Percentiles rank a stretch among this genome's conserved stretches.
Evolutionary conservation across 768 basidiomycete genomes (phyloP).

Genomic region (Termitomyces sp.): DNA sequence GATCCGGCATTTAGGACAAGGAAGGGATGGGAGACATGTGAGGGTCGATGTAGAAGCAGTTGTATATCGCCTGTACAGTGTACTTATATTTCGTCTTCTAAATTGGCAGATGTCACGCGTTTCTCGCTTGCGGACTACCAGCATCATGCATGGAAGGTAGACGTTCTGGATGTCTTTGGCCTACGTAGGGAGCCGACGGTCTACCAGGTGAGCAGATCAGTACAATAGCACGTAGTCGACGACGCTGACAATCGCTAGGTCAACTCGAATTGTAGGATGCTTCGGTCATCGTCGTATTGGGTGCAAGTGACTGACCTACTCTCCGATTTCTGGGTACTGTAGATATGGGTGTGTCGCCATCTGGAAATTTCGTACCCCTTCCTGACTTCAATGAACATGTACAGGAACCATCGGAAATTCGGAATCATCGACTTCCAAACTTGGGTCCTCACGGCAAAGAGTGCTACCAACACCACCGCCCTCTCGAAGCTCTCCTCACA

Average conservation of each 20-base stretch:
- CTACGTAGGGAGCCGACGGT: too few species aligned
- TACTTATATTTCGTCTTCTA: too few species aligned
- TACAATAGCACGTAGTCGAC: too few species aligned
- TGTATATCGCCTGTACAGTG: neutral
- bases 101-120: neutral
- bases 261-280: constrained; percentile 58
- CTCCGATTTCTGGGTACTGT: constrained; percentile 91
- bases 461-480: too few species aligned
- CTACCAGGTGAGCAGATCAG: neutral
- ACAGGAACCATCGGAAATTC: too few species aligned
- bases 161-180: too few species aligned
- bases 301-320: constrained; percentile 95
- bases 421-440: constrained; percentile 14
- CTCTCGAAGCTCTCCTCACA: constrained; percentile 5
- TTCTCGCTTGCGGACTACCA: neutral
- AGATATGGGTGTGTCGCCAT: constrained; percentile 69
- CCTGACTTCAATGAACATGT: neutral
- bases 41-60: neutral
- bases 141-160: neutral
- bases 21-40: neutral
- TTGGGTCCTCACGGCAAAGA: neutral
- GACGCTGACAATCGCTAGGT: neutral
- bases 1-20: neutral
- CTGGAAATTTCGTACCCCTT: neutral
- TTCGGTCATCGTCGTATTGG: constrained; percentile 71